Evolutionary conservation across 108 stramenopile species (phyloP), one percentile per base, ranked within the genome.

Genomic region (Nannochloropsis gaditana): DNA sequence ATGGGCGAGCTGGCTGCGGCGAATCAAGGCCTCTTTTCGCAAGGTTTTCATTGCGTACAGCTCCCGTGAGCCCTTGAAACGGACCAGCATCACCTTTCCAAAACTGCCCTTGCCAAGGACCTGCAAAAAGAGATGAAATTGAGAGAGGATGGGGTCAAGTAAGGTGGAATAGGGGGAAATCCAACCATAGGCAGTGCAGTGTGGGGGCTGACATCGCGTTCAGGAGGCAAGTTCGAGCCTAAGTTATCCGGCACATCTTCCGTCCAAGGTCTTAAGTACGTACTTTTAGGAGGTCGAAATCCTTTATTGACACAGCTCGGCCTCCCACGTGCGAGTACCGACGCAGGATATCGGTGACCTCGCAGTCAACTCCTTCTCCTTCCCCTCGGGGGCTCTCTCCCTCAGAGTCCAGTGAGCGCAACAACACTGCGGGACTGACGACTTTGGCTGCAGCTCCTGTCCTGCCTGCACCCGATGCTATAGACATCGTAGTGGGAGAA

Each of bases 91-190:
- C 3, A 95, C 95, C 86, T 95, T 93, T 44, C 96, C 97, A 82
- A 98, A 98, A 21, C 93, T 93, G 41, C 97, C 93, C 84, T 93
- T 93, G 81, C 97, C 97, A 9, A 98, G 90, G 79, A 96, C 91
- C 41, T 93, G 87, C 73, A 93, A 91, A 73, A 88, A 2, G 59
- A n/a, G n/a, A 0, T 6, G 6, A 73, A 6, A 31, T 31, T 15
- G 59, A 6, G 59, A n/a, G 59, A 73, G 59, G 59, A 50, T 11
- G 47, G 15, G 47, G 15, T 50, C 19, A 73, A n/a, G 8, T 3
- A 73, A 73, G 15, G 47, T 50, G 47, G 10, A 73, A 3, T 73
- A 73, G n/a, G 15, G n/a, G n/a, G 59, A 73, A n/a, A 73, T 31
- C 31, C 31, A 31, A 31, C 31, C 31, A 31, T 31, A 31, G 31